Conservation (phyloP, 495 filamentous ascomycete genomes). For the Penicillium longicatenatum region DNA sequence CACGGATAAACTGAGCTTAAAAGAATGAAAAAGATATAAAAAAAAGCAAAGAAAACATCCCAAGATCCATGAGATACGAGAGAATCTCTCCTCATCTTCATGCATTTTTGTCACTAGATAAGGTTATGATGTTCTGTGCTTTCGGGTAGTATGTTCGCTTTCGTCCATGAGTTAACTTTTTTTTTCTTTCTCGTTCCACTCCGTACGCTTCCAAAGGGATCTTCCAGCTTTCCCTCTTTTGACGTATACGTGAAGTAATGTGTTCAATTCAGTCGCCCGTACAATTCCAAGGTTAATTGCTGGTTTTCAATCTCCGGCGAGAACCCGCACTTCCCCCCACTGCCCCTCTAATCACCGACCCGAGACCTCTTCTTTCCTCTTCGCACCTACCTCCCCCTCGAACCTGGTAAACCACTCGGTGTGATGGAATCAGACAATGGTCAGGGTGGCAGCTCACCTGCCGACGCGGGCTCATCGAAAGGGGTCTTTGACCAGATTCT, state of each 20-base stretch:
- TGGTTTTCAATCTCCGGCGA: neutral
- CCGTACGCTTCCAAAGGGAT: no score
- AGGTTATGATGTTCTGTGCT: neutral
- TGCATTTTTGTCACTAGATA: no score
- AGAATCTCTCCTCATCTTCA: no score
- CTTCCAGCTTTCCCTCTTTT: neutral
- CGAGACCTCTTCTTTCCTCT: neutral
- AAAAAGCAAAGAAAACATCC: neutral
- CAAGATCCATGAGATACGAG: no score
- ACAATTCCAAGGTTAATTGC: neutral
- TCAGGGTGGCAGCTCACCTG: constrained; percentile 44
- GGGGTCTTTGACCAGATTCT: constrained; percentile 13
- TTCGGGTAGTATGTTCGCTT: neutral
- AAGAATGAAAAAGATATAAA: neutral
- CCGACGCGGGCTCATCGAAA: constrained; percentile 17
- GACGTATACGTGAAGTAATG: neutral
- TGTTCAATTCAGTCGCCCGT: neutral
- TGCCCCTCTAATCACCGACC: neutral
- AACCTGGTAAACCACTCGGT: constrained; percentile 46
- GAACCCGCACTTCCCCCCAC: neutral
- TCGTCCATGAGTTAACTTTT: neutral
- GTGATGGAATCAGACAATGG: constrained; percentile 29
- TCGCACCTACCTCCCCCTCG: constrained; percentile 59
- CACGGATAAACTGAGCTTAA: no score
- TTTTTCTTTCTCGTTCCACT: neutral